Conservation (phyloP, 768 basidiomycete genomes). For the Tricholomella constricta region DNA sequence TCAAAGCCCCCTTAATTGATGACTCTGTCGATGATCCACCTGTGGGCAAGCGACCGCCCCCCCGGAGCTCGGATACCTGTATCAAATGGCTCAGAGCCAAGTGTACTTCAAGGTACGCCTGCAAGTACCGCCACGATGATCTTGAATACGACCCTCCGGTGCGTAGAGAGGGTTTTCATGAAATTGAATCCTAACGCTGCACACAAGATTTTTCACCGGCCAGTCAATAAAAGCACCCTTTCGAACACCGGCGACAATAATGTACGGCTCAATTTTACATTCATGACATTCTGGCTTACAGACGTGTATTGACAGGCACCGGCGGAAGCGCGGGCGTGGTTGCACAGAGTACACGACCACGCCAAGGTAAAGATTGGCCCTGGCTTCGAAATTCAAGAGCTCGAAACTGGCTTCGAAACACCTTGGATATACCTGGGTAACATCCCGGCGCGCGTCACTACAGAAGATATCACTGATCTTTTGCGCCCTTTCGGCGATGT, state of each 20-base stretch:
- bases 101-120: constrained; percentile 29
- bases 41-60: constrained; percentile 19
- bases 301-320: background rate
- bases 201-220: background rate
- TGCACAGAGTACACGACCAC: constrained; percentile 50
- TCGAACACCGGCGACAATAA: background rate
- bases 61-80: constrained; percentile 21
- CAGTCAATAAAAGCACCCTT: background rate
- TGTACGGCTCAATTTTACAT: background rate
- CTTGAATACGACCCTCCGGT: constrained; percentile 33
- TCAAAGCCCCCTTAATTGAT: background rate
- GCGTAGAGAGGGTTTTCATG: constrained; percentile 1
- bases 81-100: constrained; percentile 26
- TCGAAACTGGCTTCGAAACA: constrained; percentile 72
- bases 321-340: constrained; percentile 14
- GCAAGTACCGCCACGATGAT: constrained; percentile 32
- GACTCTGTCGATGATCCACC: constrained; percentile 15
- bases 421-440: constrained; percentile 58
- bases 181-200: background rate
- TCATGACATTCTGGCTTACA: background rate
- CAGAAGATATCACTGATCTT: constrained; percentile 35
- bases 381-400: constrained; percentile 59
- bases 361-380: constrained; percentile 56
- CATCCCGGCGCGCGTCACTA: constrained; percentile 40
- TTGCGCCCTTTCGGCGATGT: constrained; percentile 52